A percentile compares a stretch with the other conserved stretches of the same genome.
Evolutionary conservation across 139 green algal genomes (phyloP).

Genomic region (Micractinium sp.): DNA sequence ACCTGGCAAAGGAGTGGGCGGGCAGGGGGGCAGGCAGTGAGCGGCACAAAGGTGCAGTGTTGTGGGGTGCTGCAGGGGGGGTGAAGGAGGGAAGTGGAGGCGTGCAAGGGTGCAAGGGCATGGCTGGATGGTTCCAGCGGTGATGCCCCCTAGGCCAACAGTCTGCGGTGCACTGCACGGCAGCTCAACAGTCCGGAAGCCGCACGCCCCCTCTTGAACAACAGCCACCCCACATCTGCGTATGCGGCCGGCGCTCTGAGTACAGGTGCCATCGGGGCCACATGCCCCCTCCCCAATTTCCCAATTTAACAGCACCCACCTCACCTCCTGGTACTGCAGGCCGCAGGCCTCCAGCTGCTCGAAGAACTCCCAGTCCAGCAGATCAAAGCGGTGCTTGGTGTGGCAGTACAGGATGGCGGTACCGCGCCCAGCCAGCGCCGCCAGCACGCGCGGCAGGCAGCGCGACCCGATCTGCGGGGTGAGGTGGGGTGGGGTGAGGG

Average conservation of each 20-base stretch:
- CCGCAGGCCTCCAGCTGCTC: slow-evolving; percentile 36
- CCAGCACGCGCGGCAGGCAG: slow-evolving; percentile 37
- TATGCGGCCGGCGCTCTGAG: too few relatives aligned
- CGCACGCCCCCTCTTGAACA: neutral
- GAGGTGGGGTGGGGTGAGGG: too few relatives aligned
- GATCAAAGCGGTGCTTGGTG: slow-evolving; percentile 45
- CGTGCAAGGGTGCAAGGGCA: too few relatives aligned
- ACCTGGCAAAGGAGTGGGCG: neutral
- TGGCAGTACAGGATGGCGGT: slow-evolving; percentile 43
- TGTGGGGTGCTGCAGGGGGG: too few relatives aligned
- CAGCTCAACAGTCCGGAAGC: neutral
- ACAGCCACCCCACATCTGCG: neutral
- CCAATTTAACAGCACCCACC: too few relatives aligned
- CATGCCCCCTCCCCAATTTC: too few relatives aligned
- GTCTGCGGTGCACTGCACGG: too few relatives aligned
- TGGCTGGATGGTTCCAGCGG: too few relatives aligned
- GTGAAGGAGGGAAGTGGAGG: too few relatives aligned
- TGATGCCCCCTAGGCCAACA: too few relatives aligned
- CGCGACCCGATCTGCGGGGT: slow-evolving; percentile 2
- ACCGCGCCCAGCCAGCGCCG: neutral
- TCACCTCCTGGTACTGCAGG: slow-evolving; percentile 44
- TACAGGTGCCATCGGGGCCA: too few relatives aligned
- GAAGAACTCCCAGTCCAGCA: slow-evolving; percentile 37
- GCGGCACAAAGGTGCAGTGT: too few relatives aligned
- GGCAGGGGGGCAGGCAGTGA: neutral